Conservation (phyloP, 768 basidiomycete species). For the Mycena haematopus region DNA sequence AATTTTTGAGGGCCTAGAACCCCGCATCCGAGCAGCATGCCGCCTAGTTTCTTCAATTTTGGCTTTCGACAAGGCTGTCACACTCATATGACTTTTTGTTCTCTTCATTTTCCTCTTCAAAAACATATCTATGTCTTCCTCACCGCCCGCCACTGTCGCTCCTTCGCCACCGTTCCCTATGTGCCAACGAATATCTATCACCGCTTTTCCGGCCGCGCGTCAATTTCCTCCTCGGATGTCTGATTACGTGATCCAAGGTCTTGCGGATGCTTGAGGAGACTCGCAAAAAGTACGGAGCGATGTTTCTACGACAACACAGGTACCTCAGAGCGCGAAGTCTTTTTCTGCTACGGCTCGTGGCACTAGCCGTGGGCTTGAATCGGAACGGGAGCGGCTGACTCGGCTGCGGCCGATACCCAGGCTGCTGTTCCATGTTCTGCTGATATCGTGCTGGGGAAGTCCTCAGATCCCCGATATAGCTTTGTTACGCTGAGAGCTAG, state of each 20-base stretch:
- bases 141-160: neutral
- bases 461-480: neutral
- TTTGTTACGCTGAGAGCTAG: neutral
- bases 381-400: neutral
- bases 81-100: conserved; percentile 17
- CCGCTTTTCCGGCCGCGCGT: conserved; percentile 4
- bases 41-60: conserved; percentile 9
- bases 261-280: neutral
- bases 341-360: neutral
- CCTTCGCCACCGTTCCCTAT: neutral
- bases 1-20: neutral
- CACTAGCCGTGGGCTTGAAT: neutral
- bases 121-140: neutral
- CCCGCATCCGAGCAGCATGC: conserved; percentile 10
- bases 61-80: conserved; percentile 22
- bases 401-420: too few relatives aligned
- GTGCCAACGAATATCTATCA: neutral
- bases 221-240: neutral
- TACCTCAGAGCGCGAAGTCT: neutral
- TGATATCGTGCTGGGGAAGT: neutral
- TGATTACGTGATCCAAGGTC: conserved; percentile 10
- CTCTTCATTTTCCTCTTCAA: neutral
- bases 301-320: neutral
- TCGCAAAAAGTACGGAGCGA: neutral
- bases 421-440: neutral